These are phyloP conservation scores for Wickerhamomyces sydowiorum DNA, from an alignment of 805 yeast genomes.

Conservation along the genomic window DNA sequence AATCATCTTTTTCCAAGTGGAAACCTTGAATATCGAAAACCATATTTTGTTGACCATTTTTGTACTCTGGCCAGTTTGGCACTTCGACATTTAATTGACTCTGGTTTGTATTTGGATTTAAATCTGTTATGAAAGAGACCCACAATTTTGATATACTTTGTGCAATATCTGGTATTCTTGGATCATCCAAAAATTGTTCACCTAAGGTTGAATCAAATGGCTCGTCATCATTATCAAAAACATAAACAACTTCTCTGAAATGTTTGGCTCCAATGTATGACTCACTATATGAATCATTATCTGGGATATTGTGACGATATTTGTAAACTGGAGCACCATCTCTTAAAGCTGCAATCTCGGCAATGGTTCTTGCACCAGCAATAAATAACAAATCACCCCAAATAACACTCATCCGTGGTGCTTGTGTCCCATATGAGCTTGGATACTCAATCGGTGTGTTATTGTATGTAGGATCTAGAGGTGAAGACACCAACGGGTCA, in stretches of 20 bases:
- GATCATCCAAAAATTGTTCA: not conserved
- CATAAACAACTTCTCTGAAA: slow-evolving; percentile 7
- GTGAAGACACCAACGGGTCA: slow-evolving; percentile 1
- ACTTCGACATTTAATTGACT: not conserved
- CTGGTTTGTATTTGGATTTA: not conserved
- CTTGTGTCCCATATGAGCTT: not conserved
- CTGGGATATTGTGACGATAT: slow-evolving; percentile 7
- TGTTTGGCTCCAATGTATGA: slow-evolving; percentile 3
- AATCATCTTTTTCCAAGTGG: not conserved
- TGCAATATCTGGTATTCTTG: not conserved
- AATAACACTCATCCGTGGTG: slow-evolving; percentile 3
- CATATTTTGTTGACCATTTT: not conserved
- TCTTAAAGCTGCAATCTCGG: slow-evolving; percentile 3
- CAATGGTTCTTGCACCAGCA: slow-evolving; percentile 9
- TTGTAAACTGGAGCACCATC: slow-evolving; percentile 4
- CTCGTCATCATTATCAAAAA: slow-evolving; percentile 3
- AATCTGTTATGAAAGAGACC: not conserved
- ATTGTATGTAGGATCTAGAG: slow-evolving; percentile 11
- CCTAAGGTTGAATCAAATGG: not conserved
- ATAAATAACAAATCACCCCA: slow-evolving; percentile 9
- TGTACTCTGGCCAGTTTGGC: not conserved
- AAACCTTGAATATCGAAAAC: not conserved
- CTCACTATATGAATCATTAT: not conserved
- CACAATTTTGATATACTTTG: not conserved
- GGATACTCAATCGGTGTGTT: slow-evolving; percentile 3